phyloP scores from a whole-genome alignment of 495 filamentous ascomycete genomes.

The Mytilinidion resinicola region DNA sequence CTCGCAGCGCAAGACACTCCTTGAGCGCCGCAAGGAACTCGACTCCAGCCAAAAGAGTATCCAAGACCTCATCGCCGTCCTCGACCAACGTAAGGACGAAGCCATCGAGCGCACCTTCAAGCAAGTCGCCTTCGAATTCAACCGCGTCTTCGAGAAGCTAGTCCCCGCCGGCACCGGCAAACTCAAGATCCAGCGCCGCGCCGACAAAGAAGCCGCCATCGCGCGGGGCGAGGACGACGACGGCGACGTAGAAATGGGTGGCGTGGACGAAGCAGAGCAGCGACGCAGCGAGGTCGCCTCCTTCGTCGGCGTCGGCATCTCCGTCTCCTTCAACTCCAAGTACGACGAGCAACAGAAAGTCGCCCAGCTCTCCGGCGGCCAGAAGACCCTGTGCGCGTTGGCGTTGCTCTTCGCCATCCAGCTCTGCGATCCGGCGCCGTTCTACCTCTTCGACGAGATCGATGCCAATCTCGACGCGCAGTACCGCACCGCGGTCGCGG shows the following conservation, averaged over 20 bases:
- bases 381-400: slow-evolving; percentile 96
- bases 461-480: slow-evolving; percentile 97
- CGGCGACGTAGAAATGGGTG: slow-evolving; percentile 59
- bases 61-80: slow-evolving; percentile 79
- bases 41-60: slow-evolving; percentile 78
- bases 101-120: slow-evolving; percentile 97
- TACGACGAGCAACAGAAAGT: slow-evolving; percentile 97
- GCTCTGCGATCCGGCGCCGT: slow-evolving; percentile 91
- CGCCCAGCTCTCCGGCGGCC: slow-evolving; percentile 91
- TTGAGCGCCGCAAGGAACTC: slow-evolving; percentile 75
- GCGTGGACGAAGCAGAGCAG: slow-evolving; percentile 5
- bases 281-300: slow-evolving; percentile 73
- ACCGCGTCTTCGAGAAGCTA: slow-evolving; percentile 85
- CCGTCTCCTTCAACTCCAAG: slow-evolving; percentile 97
- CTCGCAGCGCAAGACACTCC: slow-evolving; percentile 75
- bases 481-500: slow-evolving; percentile 89
- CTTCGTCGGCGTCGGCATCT: slow-evolving; percentile 97
- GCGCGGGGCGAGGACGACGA: slow-evolving; percentile 31
- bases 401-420: slow-evolving; percentile 99
- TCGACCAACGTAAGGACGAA: slow-evolving; percentile 93
- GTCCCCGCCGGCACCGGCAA: slow-evolving; percentile 89
- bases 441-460: slow-evolving; percentile 99
- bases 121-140: slow-evolving; percentile 89
- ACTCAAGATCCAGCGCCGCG: slow-evolving; percentile 87
- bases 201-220: slow-evolving; percentile 53